phyloP scores from a whole-genome alignment of 2,329 filamentous ascomycete genomes.

The Alternaria brassicicola region DNA sequence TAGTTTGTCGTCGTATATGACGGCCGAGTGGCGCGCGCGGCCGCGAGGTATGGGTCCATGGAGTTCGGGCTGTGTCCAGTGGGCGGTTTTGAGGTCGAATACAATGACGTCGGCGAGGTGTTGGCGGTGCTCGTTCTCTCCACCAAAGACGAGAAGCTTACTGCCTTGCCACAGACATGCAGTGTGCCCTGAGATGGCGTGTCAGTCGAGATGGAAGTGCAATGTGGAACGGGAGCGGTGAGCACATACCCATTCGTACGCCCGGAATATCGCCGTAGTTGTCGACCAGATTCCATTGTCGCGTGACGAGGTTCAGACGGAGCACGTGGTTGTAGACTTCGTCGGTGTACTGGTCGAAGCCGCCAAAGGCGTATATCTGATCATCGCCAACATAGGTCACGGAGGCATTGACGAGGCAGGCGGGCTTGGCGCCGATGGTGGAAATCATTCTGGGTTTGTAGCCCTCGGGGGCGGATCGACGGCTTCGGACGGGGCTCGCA shows the following conservation, averaged over 20 bases:
- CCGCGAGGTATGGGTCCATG: slow-evolving; percentile 85
- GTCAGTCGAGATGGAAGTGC: slow-evolving; percentile 15
- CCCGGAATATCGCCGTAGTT: slow-evolving; percentile 98
- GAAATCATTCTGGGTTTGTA: slow-evolving; percentile 82
- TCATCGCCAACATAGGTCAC: slow-evolving; percentile 99
- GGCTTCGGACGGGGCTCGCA: slow-evolving; percentile 64
- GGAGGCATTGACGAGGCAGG: slow-evolving; percentile 95
- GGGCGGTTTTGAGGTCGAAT: slow-evolving; percentile 90
- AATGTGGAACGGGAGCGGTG: neutral
- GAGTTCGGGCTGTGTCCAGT: slow-evolving; percentile 93
- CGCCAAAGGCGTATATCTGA: slow-evolving; percentile 96
- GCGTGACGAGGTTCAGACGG: slow-evolving; percentile 80
- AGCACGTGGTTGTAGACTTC: slow-evolving; percentile 99
- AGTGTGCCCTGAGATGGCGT: slow-evolving; percentile 72
- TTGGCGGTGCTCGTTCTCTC: slow-evolving; percentile 95
- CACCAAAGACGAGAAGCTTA: slow-evolving; percentile 96
- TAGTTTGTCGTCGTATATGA: slow-evolving; percentile 93
- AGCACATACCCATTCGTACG: slow-evolving; percentile 83
- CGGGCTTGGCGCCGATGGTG: slow-evolving; percentile 70
- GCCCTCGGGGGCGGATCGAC: slow-evolving; percentile 66
- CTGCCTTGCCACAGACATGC: slow-evolving; percentile 91
- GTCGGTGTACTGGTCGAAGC: slow-evolving; percentile 98
- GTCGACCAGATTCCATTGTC: slow-evolving; percentile 94
- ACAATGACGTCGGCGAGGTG: slow-evolving; percentile 96
- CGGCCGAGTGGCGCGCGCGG: slow-evolving; percentile 88